Evolutionary conservation across 202 grass and related monocot species (phyloP).

Genomic region (Saccharum hybrid): DNA sequence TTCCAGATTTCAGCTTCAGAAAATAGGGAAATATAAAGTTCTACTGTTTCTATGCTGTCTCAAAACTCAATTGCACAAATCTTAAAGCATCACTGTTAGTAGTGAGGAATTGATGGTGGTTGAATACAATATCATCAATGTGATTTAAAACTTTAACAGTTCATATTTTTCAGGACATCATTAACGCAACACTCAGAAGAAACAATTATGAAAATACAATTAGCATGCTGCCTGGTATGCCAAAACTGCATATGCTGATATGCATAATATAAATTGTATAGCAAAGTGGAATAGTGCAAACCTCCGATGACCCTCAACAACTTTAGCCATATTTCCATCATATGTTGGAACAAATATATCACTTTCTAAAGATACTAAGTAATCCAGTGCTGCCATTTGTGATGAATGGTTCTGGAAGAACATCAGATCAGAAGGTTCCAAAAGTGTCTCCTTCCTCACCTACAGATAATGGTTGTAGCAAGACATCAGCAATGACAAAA

Average conservation of each 20-base stretch:
- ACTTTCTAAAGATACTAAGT: slow-evolving; percentile 90
- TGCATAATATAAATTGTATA: slow-evolving; percentile 9
- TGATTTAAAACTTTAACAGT: neutral
- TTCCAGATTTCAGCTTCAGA: neutral
- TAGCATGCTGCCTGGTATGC: neutral
- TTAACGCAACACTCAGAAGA: neutral
- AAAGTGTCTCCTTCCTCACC: slow-evolving; percentile 91
- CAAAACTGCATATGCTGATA: neutral
- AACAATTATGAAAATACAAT: neutral
- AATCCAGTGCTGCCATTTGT: slow-evolving; percentile 98
- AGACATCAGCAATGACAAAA: slow-evolving; percentile 13
- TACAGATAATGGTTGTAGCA: slow-evolving; percentile 43
- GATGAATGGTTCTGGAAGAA: slow-evolving; percentile 98
- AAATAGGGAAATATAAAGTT: neutral
- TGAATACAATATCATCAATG: neutral
- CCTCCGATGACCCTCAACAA: slow-evolving; percentile 98
- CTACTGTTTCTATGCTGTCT: neutral
- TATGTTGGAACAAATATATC: slow-evolving; percentile 97
- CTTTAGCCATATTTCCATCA: slow-evolving; percentile 98
- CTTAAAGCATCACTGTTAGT: neutral
- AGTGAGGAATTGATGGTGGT: neutral
- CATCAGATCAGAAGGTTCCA: slow-evolving; percentile 77
- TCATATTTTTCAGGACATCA: neutral
- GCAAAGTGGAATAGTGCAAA: slow-evolving; percentile 41
- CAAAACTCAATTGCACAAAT: neutral